Base-by-base conservation (phyloP, 2,329 filamentous ascomycete genomes). In the Helotiales sp. region DNA sequence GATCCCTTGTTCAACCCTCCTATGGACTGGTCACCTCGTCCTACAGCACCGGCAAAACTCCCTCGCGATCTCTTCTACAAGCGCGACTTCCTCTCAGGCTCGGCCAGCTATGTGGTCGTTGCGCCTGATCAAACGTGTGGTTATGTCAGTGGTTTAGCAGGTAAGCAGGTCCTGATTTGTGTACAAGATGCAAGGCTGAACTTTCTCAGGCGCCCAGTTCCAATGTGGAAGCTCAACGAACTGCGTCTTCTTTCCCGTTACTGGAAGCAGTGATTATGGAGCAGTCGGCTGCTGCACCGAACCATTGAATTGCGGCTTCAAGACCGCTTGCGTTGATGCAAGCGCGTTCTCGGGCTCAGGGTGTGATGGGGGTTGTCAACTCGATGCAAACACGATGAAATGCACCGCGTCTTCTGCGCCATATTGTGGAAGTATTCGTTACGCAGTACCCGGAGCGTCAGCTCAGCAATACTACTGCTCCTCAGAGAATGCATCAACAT, bases 341-440 rank as follows among this genome's bases (percentile, higher is more conserved):
- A 46, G 19, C 8, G 24, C 36, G 46, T 53, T 29, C 33, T 53
- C 33, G 10, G 25, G 15, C 5, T 46, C 25, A n/a, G 36, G 34
- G 12, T 53, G 51, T 19, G n/a, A 44, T 46, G 51, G 40, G 30
- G 51, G 34, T 6, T 53, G 51, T 24, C 15, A 30, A 44, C 38
- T 53, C n/a, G 51, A 53, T 44, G 38, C 51, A 10, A 44, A 53
- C 34, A 53, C 51, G 1, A 31, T 53, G 51, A 53, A 53, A 12
- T 34, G 49, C 19, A 53, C 51, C 13, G 51, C 27, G 19, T 46
- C 51, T 12, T 24, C 51, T n/a, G 19, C 36, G 3, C 51, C 51
- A 33, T 44, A 53, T 22, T 53, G 51, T 46, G 51, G 51, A 31
- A 53, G 51, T 27, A 53, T 53, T 22, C 36, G 51, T 24, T 53